Percentiles rank a stretch among this genome's conserved stretches.
phyloP scores from a whole-genome alignment of 129 eudicot genomes.

The Silybum marianum region DNA sequence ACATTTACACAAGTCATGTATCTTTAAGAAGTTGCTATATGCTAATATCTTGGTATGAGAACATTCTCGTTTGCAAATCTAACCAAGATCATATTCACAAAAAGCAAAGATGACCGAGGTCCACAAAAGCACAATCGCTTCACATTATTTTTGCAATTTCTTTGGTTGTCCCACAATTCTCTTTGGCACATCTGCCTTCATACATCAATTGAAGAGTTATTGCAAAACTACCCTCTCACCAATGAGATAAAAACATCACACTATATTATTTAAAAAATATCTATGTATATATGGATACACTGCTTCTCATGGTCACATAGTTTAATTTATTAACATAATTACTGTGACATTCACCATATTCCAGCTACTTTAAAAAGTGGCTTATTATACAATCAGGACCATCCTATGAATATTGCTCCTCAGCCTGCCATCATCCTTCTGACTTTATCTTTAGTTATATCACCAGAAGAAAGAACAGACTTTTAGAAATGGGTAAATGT shows the following conservation, averaged over 20 bases:
- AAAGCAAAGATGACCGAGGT: not conserved
- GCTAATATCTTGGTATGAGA: not conserved
- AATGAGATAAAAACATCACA: not conserved
- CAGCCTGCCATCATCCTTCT: constrained; percentile 7
- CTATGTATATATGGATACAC: not conserved
- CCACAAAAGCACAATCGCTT: not conserved
- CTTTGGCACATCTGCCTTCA: not conserved
- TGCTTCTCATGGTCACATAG: not conserved
- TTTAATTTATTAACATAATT: not conserved
- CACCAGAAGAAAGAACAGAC: not conserved
- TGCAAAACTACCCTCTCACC: not conserved
- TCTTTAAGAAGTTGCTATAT: not conserved
- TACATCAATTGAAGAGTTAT: not conserved
- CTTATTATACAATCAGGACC: not conserved
- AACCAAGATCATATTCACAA: not conserved
- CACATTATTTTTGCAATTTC: not conserved
- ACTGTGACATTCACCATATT: constrained; percentile 8
- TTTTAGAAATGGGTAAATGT: not conserved
- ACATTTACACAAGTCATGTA: not conserved
- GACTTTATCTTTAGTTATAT: not conserved
- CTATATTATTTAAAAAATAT: not conserved
- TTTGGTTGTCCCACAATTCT: not conserved
- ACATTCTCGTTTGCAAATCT: not conserved
- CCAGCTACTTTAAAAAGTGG: not conserved
- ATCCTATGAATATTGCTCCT: constrained; percentile 9